These are phyloP conservation scores for Spinellus fusiger DNA, from an alignment of 192 early-diverging fungal species.

Conservation along the genomic window DNA sequence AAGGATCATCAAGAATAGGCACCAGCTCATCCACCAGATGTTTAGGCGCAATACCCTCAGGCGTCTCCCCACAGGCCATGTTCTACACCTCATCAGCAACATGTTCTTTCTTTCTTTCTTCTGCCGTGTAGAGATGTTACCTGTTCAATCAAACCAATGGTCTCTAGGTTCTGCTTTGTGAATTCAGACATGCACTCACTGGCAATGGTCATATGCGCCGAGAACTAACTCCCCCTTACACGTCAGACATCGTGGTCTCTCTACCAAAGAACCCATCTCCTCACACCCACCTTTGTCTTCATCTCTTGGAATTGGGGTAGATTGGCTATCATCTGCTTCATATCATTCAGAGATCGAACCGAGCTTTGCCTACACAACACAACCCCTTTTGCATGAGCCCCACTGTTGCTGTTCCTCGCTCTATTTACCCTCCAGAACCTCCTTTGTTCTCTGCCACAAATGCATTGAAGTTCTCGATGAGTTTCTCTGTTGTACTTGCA, in stretches of 20 bases:
- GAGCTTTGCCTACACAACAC: slow-evolving; percentile 8
- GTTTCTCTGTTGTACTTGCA: slow-evolving; percentile 67
- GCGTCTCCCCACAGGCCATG: slow-evolving; percentile 72
- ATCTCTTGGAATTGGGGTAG: slow-evolving; percentile 85
- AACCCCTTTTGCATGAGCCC: not conserved
- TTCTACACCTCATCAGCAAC: slow-evolving; percentile 34
- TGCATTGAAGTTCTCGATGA: slow-evolving; percentile 68
- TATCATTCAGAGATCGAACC: slow-evolving; percentile 56
- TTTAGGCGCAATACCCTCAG: slow-evolving; percentile 60
- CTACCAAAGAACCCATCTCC: not conserved
- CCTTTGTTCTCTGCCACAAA: slow-evolving; percentile 79
- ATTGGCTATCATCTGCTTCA: slow-evolving; percentile 80
- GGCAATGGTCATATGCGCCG: slow-evolving; percentile 81
- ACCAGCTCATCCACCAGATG: slow-evolving; percentile 71
- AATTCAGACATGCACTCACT: slow-evolving; percentile 78
- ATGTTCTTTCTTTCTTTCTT: not conserved
- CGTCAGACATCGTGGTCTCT: not conserved
- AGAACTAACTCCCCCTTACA: slow-evolving; percentile 46
- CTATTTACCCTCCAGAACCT: slow-evolving; percentile 25
- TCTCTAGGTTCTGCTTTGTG: slow-evolving; percentile 58
- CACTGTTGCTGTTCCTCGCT: not conserved
- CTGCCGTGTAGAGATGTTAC: slow-evolving; percentile 29
- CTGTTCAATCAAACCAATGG: slow-evolving; percentile 74
- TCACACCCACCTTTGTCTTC: slow-evolving; percentile 43
- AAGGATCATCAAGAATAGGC: slow-evolving; percentile 66